A percentile compares a stretch with the other conserved stretches of the same genome.
Evolutionary conservation across 192 early-diverging fungal genomes (phyloP).

Genomic region (Geosiphon pyriformis): DNA sequence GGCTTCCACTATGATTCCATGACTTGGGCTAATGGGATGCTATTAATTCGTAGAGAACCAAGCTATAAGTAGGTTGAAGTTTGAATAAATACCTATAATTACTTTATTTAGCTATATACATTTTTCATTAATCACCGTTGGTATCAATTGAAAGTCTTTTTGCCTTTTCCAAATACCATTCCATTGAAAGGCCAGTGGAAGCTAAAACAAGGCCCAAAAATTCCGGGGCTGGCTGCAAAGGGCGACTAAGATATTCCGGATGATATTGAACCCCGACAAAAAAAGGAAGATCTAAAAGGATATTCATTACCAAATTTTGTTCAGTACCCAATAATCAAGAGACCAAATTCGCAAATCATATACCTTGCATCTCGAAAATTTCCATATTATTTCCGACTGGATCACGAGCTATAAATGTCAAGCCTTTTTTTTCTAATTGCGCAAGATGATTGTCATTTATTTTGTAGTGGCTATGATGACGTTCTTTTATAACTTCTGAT

Average conservation of each 20-base stretch:
- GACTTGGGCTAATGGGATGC: too few species aligned
- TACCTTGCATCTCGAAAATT: constrained; percentile 69
- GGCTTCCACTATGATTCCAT: too few species aligned
- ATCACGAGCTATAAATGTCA: constrained; percentile 87
- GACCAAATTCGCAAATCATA: not conserved
- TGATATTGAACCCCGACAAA: constrained; percentile 94
- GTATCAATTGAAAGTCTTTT: too few species aligned
- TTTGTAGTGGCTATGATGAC: constrained; percentile 95
- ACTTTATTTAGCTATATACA: too few species aligned
- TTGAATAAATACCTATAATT: too few species aligned
- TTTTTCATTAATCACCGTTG: too few species aligned
- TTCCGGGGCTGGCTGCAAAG: constrained; percentile 83
- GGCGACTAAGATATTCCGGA: constrained; percentile 95
- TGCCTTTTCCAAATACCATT: not conserved
- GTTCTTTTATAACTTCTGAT: constrained; percentile 52
- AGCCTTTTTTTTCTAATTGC: constrained; percentile 71
- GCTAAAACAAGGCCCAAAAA: constrained; percentile 92
- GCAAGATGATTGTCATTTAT: constrained; percentile 83
- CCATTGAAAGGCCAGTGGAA: constrained; percentile 45
- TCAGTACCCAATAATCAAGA: not conserved
- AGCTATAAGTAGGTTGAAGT: too few species aligned
- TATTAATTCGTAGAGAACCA: too few species aligned
- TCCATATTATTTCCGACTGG: constrained; percentile 97
- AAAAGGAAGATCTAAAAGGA: constrained; percentile 70
- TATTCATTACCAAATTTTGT: not conserved